Evolutionary conservation across 2,329 filamentous ascomycete species (phyloP), one percentile per base, ranked within the genome.

Genomic region (Pestalotiopsis sp.): DNA sequence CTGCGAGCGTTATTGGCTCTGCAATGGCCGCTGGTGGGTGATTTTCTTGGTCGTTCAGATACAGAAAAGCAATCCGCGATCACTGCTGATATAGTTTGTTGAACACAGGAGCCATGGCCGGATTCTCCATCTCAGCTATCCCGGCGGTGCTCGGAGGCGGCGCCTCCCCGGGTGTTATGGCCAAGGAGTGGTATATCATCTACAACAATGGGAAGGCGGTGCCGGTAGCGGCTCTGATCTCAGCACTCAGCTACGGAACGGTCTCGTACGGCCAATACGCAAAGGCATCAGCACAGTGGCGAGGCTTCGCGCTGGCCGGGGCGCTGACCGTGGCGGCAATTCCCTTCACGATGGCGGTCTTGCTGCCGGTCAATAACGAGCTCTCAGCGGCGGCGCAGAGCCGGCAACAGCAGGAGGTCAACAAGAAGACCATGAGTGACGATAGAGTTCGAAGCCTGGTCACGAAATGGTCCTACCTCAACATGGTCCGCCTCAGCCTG

Each of bases 401-500:
- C 31, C 65, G 27, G 31, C 31, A 58, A 69, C 70, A 68, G 31
- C 31, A 36, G 7, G 31, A 36, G 6, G 31, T 36, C 31, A 36
- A 36, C 31, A 36, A 36, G 31, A 71, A 72, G 70, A 63, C 41
- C 67, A 61, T 76, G 71, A 75, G 73, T 65, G 70, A 74, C 17
- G 73, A 71, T 59, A 72, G 72, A 58, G 73, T 72, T 56, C 71
- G 69, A 67, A 65, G 69, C 59, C 73, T 79, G 65, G 68, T 77
- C 41, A 68, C 68, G 66, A 74, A 72, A 69, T 79, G 77, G 77
- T 70, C 70, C 39, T 69, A 71, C 13, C 66, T 77, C 62, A 78
- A 78, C 65, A 61, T 73, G 61, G 69, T 71, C 36, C 70, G 77
- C 64, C 71, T 72, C 14, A 49, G 73, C 23, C 69, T 76, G 57